These are phyloP conservation scores for Solanum hybrid DNA, from an alignment of 305 asterid genomes.

Conservation along the genomic window DNA sequence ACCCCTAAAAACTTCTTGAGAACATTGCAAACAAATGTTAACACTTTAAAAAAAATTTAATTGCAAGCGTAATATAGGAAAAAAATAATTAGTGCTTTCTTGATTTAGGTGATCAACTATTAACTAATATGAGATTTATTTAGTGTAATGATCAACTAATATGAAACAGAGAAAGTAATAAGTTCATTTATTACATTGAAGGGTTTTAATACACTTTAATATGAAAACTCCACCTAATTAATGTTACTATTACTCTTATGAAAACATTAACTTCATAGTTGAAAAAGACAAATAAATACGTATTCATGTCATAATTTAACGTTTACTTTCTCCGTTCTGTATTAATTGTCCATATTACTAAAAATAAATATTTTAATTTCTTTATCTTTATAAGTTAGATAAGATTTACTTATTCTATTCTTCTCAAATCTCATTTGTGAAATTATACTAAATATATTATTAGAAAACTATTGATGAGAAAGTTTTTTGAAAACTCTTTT, in stretches of 20 bases:
- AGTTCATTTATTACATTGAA: not conserved
- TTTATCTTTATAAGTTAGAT: not conserved
- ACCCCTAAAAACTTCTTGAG: too few species aligned
- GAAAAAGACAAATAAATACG: not conserved
- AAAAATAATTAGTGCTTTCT: not conserved
- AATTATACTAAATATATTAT: not conserved
- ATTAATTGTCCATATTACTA: not conserved
- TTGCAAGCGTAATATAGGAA: not conserved
- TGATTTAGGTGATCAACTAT: too few species aligned
- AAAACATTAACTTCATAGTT: not conserved
- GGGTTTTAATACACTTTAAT: not conserved
- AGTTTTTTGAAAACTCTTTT: not conserved
- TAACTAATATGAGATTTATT: not conserved
- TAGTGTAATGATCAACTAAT: too few species aligned
- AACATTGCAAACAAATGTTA: too few species aligned
- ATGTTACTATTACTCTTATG: not conserved
- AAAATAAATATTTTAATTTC: not conserved
- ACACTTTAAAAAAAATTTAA: too few species aligned
- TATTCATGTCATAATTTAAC: not conserved
- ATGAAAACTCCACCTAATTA: not conserved
- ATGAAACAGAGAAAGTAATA: not conserved
- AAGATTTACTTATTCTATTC: accelerated
- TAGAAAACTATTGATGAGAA: not conserved
- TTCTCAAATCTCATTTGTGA: not conserved
- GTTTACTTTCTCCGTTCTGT: not conserved